A percentile compares a stretch with the other conserved stretches of the same genome.
phyloP scores from a whole-genome alignment of 176 grass and related monocot species.

The Aegilops umbellulata region DNA sequence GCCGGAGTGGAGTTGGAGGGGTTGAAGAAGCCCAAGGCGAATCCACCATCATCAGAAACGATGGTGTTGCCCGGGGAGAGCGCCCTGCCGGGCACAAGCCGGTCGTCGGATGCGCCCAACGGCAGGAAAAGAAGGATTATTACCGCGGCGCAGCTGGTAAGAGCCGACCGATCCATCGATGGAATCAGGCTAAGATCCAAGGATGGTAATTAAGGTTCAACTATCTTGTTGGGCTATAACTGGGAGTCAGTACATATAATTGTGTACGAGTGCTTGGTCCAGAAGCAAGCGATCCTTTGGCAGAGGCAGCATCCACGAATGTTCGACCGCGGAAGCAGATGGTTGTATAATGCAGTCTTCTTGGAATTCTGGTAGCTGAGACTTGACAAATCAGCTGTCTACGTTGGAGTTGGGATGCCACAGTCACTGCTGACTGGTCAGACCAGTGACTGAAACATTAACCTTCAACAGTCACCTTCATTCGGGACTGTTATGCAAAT shows the following conservation, averaged over 20 bases:
- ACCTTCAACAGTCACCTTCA: too few species aligned
- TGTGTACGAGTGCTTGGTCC: too few species aligned
- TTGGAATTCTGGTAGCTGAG: background rate
- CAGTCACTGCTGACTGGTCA: too few species aligned
- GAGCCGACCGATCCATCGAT: background rate
- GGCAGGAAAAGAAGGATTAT: background rate
- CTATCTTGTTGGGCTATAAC: too few species aligned
- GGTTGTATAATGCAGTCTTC: background rate
- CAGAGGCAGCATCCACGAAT: background rate
- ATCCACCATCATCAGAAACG: background rate
- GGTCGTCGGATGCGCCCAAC: background rate
- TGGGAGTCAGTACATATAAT: background rate
- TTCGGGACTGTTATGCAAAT: too few species aligned
- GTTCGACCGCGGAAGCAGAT: background rate
- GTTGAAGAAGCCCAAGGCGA: conserved; percentile 6
- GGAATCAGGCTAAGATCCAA: background rate
- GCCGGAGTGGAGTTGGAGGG: background rate
- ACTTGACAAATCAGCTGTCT: too few species aligned
- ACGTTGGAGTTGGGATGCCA: too few species aligned
- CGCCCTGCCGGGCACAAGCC: background rate
- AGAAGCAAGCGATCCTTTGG: background rate
- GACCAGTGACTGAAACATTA: too few species aligned
- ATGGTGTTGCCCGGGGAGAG: background rate
- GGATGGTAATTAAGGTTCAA: too few species aligned
- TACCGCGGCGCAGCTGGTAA: background rate